A percentile compares a stretch with the other conserved stretches of the same genome.
Conservation (phyloP, 257 asterid species). For the Paraleonurus japonicus region DNA sequence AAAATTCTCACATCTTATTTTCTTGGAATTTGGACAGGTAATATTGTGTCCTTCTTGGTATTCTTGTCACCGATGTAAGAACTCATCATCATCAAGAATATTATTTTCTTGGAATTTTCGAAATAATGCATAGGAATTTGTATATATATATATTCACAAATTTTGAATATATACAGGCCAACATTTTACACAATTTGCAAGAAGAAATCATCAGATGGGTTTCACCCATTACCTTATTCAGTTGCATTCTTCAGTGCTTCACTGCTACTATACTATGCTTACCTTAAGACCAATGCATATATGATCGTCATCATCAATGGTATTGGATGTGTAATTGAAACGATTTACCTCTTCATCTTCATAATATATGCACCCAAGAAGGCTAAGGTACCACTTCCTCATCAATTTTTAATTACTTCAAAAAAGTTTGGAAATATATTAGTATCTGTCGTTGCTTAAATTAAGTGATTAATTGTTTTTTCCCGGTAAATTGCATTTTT, state of each 20-base stretch:
- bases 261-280: conserved; percentile 55
- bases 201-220: conserved; percentile 67
- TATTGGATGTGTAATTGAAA: conserved; percentile 52
- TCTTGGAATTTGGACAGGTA: conserved; percentile 41
- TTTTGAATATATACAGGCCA: conserved; percentile 38
- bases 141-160: neutral
- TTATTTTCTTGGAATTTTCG: neutral
- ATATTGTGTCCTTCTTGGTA: conserved; percentile 57
- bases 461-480: too few relatives aligned
- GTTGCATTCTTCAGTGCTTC: conserved; percentile 69
- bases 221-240: conserved; percentile 54
- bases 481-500: too few relatives aligned
- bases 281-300: conserved; percentile 49
- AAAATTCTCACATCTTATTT: neutral
- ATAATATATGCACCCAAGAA: conserved; percentile 45
- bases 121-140: neutral
- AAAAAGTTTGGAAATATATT: too few relatives aligned
- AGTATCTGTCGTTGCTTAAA: too few relatives aligned
- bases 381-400: conserved; percentile 29
- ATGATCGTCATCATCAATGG: conserved; percentile 60
- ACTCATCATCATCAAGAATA: neutral
- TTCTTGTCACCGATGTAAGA: conserved; percentile 69
- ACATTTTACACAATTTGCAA: conserved; percentile 60
- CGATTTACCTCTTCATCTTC: conserved; percentile 42
- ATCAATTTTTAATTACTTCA: too few relatives aligned